These are phyloP conservation scores for Penicillium sp. DNA, from an alignment of 2,329 filamentous ascomycete species.

Conservation along the genomic window DNA sequence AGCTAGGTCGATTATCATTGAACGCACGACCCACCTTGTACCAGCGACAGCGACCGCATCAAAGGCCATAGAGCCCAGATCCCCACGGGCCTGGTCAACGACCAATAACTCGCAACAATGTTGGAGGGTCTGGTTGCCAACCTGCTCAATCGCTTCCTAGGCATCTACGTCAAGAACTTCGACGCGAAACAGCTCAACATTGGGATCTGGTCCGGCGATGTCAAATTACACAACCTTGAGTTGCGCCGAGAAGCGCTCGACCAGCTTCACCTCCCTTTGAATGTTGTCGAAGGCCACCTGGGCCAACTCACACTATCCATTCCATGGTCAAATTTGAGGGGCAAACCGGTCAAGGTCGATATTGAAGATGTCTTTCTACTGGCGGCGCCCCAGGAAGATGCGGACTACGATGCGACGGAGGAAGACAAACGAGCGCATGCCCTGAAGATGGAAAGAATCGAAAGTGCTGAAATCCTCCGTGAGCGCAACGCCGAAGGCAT, in stretches of 20 bases:
- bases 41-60: constrained; percentile 9
- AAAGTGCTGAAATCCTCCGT: constrained; percentile 91
- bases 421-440: constrained; percentile 82
- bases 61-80: constrained; percentile 15
- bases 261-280: constrained; percentile 93
- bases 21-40: constrained; percentile 8
- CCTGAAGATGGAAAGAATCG: constrained; percentile 98
- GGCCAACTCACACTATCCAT: constrained; percentile 90
- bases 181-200: constrained; percentile 97
- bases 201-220: constrained; percentile 98
- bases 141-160: constrained; percentile 97
- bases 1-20: constrained; percentile 13
- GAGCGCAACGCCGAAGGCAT: constrained; percentile 90
- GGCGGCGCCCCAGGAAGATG: constrained; percentile 92
- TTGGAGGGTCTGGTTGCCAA: constrained; percentile 96
- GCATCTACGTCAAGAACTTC: constrained; percentile 99
- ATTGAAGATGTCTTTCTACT: constrained; percentile 97
- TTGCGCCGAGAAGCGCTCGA: constrained; percentile 93
- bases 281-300: constrained; percentile 93
- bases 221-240: constrained; percentile 90
- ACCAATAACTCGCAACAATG: constrained; percentile 67
- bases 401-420: constrained; percentile 88
- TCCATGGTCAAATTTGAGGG: constrained; percentile 94
- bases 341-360: constrained; percentile 89
- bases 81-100: constrained; percentile 71